A percentile compares a stretch with the other conserved stretches of the same genome.
Conservation (phyloP, 2,329 filamentous ascomycete species). For the Sphaerulina musiva region DNA sequence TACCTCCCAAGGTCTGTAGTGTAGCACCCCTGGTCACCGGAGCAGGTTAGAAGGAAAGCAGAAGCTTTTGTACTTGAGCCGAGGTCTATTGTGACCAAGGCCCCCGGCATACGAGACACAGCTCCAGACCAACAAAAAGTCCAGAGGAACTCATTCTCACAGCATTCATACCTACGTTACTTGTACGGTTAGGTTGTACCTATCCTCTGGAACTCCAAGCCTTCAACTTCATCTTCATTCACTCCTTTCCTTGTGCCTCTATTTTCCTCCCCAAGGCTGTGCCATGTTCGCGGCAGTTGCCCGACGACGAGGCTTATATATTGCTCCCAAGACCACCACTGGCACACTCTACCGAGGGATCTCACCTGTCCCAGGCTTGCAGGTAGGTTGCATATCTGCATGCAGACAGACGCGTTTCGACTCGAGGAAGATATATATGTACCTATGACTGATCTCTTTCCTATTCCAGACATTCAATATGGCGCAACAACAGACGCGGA, state of each 20-base stretch:
- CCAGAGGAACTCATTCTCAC: too few relatives aligned
- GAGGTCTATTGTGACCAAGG: too few relatives aligned
- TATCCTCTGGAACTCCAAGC: not conserved
- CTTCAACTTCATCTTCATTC: not conserved
- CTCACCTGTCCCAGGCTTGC: constrained; percentile 16
- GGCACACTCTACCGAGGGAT: constrained; percentile 16
- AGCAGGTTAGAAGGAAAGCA: too few relatives aligned
- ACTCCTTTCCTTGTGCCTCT: not conserved
- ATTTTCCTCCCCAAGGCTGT: not conserved
- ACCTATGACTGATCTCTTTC: not conserved
- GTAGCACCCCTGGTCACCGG: too few relatives aligned
- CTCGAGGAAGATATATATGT: not conserved
- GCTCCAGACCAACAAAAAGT: too few relatives aligned
- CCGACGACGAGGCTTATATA: constrained; percentile 20
- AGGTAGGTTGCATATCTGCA: constrained; percentile 5
- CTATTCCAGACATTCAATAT: constrained; percentile 23
- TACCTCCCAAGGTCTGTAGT: too few relatives aligned
- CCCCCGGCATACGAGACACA: too few relatives aligned
- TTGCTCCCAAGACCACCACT: constrained; percentile 15
- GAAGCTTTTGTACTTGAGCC: too few relatives aligned
- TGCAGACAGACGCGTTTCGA: not conserved
- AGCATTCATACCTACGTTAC: too few relatives aligned
- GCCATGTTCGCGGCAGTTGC: constrained; percentile 26
- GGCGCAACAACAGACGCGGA: constrained; percentile 34
- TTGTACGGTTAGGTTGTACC: too few relatives aligned